These are phyloP conservation scores for Cyberlindnera mycetangii DNA, from an alignment of 805 yeast species.

Conservation along the genomic window DNA sequence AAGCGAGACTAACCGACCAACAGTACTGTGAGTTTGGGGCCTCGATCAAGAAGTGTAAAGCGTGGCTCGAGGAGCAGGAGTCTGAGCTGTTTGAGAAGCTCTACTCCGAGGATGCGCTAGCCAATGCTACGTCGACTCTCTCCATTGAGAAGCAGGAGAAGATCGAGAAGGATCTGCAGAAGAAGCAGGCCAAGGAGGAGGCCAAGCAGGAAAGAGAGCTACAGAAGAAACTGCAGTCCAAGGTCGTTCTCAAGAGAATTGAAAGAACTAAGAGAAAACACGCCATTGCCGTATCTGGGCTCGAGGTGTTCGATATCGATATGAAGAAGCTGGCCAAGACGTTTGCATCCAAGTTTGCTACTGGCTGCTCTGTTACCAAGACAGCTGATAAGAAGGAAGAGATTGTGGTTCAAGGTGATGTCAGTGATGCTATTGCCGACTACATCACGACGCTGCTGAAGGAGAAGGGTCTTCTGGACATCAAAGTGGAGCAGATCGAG, in stretches of 20 bases:
- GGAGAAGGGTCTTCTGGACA: slow-evolving; percentile 78
- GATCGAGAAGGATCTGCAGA: slow-evolving; percentile 76
- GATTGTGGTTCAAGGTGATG: slow-evolving; percentile 91
- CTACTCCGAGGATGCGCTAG: slow-evolving; percentile 59
- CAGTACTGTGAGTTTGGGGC: slow-evolving; percentile 89
- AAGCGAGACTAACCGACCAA: background rate
- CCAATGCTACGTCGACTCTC: slow-evolving; percentile 56
- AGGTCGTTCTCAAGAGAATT: slow-evolving; percentile 78
- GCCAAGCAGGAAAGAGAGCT: slow-evolving; percentile 81
- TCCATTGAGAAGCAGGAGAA: slow-evolving; percentile 78
- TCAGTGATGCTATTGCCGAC: slow-evolving; percentile 83
- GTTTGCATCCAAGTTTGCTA: slow-evolving; percentile 91
- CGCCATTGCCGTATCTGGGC: slow-evolving; percentile 80
- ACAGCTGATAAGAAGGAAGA: slow-evolving; percentile 91
- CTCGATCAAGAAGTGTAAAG: slow-evolving; percentile 74
- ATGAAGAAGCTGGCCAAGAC: slow-evolving; percentile 88
- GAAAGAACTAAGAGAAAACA: slow-evolving; percentile 89
- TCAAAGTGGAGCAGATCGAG: slow-evolving; percentile 85
- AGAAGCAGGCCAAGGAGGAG: slow-evolving; percentile 82
- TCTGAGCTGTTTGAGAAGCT: slow-evolving; percentile 53
- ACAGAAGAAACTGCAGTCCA: slow-evolving; percentile 73
- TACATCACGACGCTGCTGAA: slow-evolving; percentile 67
- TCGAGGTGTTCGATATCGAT: slow-evolving; percentile 86
- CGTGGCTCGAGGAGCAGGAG: slow-evolving; percentile 67
- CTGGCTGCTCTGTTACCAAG: slow-evolving; percentile 91